phyloP scores from a whole-genome alignment of 768 basidiomycete species.

The Cystofilobasidium macerans region DNA sequence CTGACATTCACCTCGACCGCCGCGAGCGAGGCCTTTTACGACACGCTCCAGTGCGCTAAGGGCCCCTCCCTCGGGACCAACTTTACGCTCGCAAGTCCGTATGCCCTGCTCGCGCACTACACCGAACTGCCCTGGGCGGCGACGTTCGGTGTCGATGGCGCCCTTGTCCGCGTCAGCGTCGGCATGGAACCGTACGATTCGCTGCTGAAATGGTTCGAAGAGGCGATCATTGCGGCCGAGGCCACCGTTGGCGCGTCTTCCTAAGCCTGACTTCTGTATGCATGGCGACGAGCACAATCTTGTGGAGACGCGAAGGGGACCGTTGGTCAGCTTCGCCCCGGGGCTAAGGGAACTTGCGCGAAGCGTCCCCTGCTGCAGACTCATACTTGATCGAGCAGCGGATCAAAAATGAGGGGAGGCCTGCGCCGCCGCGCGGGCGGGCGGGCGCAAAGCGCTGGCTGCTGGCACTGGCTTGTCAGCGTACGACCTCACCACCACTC shows the following conservation, averaged over 20 bases:
- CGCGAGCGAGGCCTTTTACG: slow-evolving; percentile 71
- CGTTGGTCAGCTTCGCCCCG: too few relatives aligned
- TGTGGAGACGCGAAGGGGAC: too few relatives aligned
- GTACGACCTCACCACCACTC: too few relatives aligned
- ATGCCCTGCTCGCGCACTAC: slow-evolving; percentile 84
- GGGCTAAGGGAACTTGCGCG: too few relatives aligned
- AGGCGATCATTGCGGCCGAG: slow-evolving; percentile 67
- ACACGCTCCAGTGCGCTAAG: slow-evolving; percentile 69
- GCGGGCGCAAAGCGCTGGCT: too few relatives aligned
- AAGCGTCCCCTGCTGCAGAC: too few relatives aligned
- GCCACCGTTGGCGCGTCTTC: slow-evolving; percentile 27
- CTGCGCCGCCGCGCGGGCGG: too few relatives aligned
- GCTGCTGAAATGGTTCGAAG: slow-evolving; percentile 51
- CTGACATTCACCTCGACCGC: slow-evolving; percentile 61
- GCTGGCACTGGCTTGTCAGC: too few relatives aligned
- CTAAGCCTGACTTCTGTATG: too few relatives aligned
- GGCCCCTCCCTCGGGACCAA: slow-evolving; percentile 85
- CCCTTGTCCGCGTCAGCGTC: slow-evolving; percentile 78
- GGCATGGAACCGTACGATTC: slow-evolving; percentile 64
- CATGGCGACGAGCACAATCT: too few relatives aligned
- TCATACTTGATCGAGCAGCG: too few relatives aligned
- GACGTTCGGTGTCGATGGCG: slow-evolving; percentile 68
- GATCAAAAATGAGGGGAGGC: too few relatives aligned
- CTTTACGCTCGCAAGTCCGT: slow-evolving; percentile 90
- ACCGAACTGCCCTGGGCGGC: slow-evolving; percentile 84